phyloP scores from a whole-genome alignment of 176 grass and related monocot genomes.

The Musa beccarii region DNA sequence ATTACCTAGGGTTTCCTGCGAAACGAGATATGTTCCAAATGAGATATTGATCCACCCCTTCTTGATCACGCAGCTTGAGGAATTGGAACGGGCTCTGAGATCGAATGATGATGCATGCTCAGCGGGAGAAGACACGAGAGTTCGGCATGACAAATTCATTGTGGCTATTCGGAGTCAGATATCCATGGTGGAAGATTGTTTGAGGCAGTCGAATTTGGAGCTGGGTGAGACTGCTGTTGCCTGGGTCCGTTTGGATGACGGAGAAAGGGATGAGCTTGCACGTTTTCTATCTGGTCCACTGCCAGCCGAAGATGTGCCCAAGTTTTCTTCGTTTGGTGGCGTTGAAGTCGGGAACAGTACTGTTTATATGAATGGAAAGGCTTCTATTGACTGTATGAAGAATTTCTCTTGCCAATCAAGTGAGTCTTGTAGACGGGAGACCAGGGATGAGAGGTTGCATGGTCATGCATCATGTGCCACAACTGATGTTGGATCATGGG shows the following conservation, averaged over 20 bases:
- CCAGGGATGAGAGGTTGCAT: conserved; percentile 29
- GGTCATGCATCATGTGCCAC: conserved; percentile 51
- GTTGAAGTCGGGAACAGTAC: conserved; percentile 34
- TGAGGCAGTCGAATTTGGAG: conserved; percentile 44
- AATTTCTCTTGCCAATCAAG: conserved; percentile 36
- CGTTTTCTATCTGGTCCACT: conserved; percentile 46
- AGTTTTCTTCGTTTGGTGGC: conserved; percentile 29
- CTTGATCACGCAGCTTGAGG: conserved; percentile 45
- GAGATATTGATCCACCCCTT: not conserved
- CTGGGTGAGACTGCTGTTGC: conserved; percentile 29
- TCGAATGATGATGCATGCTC: conserved; percentile 35
- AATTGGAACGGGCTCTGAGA: conserved; percentile 49
- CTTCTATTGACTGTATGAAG: conserved; percentile 39
- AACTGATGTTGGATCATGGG: conserved; percentile 59
- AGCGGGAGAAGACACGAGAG: conserved; percentile 53
- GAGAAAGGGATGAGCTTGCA: conserved; percentile 66
- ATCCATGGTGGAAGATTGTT: conserved; percentile 48
- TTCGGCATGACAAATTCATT: conserved; percentile 56
- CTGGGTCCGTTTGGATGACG: conserved; percentile 58
- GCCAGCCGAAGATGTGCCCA: conserved; percentile 24
- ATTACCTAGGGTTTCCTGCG: not conserved
- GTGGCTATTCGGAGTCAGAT: conserved; percentile 56
- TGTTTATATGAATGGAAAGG: conserved; percentile 31
- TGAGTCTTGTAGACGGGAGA: conserved; percentile 32
- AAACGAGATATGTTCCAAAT: not conserved